A percentile compares a stretch with the other conserved stretches of the same genome.
phyloP scores from a whole-genome alignment of 208 protist genomes.

The Acanthamoeba triangularis region DNA sequence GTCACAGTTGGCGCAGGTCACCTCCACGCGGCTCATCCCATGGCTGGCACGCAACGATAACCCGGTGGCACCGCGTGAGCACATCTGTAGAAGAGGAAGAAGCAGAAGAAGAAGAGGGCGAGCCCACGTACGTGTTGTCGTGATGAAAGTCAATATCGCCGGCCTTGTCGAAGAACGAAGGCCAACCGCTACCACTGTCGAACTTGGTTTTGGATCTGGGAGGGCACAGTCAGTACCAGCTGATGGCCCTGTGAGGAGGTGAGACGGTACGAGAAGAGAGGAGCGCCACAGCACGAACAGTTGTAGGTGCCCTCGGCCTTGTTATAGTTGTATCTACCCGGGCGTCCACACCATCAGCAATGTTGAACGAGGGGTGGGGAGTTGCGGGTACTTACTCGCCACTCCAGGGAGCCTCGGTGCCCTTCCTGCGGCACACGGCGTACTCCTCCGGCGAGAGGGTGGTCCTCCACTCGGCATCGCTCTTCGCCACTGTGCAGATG shows the following conservation, averaged over 20 bases:
- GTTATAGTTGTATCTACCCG: constrained; percentile 7
- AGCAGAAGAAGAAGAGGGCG: not conserved
- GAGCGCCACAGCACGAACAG: constrained; percentile 14
- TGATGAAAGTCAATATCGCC: constrained; percentile 14
- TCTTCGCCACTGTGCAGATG: no score
- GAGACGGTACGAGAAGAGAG: constrained; percentile 22
- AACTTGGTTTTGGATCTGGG: constrained; percentile 41
- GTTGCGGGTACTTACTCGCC: not conserved
- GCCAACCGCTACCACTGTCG: constrained; percentile 60
- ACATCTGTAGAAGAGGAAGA: not conserved
- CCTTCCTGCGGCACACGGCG: constrained; percentile 21
- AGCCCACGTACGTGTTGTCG: not conserved
- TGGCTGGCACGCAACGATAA: not conserved
- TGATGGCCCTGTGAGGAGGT: not conserved
- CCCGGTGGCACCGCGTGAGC: no score
- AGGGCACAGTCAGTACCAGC: not conserved
- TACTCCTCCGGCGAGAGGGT: constrained; percentile 1
- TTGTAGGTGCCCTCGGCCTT: constrained; percentile 10
- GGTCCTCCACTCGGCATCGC: constrained; percentile 2
- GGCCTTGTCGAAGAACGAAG: constrained; percentile 60
- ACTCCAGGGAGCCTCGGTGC: constrained; percentile 35
- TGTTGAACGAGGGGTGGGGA: not conserved
- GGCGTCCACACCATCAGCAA: not conserved
- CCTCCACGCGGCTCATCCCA: constrained; percentile 20
- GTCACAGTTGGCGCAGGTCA: constrained; percentile 42